phyloP scores from a whole-genome alignment of 2,329 filamentous ascomycete genomes.

The Monilinia polystroma region DNA sequence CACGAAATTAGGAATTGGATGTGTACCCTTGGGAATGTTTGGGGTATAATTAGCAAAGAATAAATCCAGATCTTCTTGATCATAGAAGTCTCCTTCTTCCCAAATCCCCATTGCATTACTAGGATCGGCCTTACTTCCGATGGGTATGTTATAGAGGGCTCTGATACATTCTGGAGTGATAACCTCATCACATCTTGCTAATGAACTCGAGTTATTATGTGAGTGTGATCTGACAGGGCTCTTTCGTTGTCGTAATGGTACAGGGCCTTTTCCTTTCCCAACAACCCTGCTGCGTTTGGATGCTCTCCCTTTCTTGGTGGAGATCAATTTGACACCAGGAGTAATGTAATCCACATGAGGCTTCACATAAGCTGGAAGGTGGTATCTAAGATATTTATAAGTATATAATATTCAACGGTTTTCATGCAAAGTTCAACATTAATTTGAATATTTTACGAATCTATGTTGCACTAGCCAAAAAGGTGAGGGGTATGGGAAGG shows the following conservation, averaged over 20 bases:
- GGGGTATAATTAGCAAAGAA: conserved; percentile 49
- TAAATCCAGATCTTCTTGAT: conserved; percentile 42
- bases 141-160: conserved; percentile 51
- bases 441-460: not conserved
- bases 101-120: conserved; percentile 54
- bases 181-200: conserved; percentile 48
- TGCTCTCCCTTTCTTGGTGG: conserved; percentile 43
- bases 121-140: conserved; percentile 38
- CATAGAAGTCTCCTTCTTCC: conserved; percentile 48
- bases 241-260: conserved; percentile 11
- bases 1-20: conserved; percentile 37
- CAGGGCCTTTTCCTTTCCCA: not conserved
- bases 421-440: too few relatives aligned
- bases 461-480: not conserved
- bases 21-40: conserved; percentile 38
- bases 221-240: not conserved
- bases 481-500: not conserved
- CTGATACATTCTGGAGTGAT: conserved; percentile 58
- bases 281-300: conserved; percentile 15
- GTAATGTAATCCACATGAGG: conserved; percentile 43
- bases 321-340: conserved; percentile 40
- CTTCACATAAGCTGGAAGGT: conserved; percentile 44
- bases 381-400: conserved; percentile 34
- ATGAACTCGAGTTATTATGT: conserved; percentile 14
- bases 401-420: not conserved